Conservation (phyloP, 495 filamentous ascomycete species). For the Penicillium samsonianum region DNA sequence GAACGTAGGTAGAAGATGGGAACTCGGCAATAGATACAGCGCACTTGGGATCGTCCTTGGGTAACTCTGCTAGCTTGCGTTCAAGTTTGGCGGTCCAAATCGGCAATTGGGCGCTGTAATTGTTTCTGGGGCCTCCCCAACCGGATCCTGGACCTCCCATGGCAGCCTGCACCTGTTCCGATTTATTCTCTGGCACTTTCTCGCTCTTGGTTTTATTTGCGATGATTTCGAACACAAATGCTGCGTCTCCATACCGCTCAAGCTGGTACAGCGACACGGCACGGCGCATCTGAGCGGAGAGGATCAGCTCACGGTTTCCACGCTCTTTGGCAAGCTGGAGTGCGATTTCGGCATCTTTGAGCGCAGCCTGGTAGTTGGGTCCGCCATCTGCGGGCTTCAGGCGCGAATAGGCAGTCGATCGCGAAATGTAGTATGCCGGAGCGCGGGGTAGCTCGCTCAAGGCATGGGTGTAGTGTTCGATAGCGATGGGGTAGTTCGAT, state of each 20-base stretch:
- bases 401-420: conserved; percentile 80
- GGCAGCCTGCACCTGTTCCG: conserved; percentile 35
- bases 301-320: conserved; percentile 77
- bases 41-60: conserved; percentile 58
- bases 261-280: conserved; percentile 72
- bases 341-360: conserved; percentile 80
- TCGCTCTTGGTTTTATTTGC: conserved; percentile 60
- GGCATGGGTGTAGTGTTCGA: conserved; percentile 76
- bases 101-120: conserved; percentile 33
- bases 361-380: conserved; percentile 56
- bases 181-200: conserved; percentile 45
- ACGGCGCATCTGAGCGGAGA: conserved; percentile 77
- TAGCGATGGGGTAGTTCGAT: conserved; percentile 65
- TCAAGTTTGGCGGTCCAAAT: conserved; percentile 65
- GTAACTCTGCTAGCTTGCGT: conserved; percentile 52
- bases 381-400: conserved; percentile 49
- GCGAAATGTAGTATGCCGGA: conserved; percentile 82
- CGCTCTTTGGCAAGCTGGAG: conserved; percentile 68
- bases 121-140: neutral
- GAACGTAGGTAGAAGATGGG: conserved; percentile 56
- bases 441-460: conserved; percentile 64
- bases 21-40: conserved; percentile 62
- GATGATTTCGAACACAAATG: conserved; percentile 68
- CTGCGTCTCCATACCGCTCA: conserved; percentile 73
- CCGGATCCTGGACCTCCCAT: conserved; percentile 21